Base-by-base conservation (phyloP, 2,329 filamentous ascomycete species). In the Akanthomyces uredinophilus region DNA sequence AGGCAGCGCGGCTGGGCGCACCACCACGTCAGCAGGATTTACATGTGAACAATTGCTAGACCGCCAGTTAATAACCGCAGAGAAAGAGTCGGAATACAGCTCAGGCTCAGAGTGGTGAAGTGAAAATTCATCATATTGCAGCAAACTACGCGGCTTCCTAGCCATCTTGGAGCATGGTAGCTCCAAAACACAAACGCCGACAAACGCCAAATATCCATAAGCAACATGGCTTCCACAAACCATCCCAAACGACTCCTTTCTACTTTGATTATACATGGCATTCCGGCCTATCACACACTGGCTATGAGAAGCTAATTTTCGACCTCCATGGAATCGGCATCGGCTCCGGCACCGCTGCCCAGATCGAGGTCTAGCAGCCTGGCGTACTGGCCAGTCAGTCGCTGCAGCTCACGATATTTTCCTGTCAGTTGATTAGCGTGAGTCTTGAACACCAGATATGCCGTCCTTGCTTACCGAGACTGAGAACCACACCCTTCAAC, bases 301-400 rank as follows among this genome's bases (percentile, higher is more conserved):
- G 29, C 39, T 22, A 18, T n/a, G 39, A 39, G 43, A 2, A 41
- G 16, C 52, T 66, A 75, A 27, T 70, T 56, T 65, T 78, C 76
- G 41, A 77, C 70, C 29, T 78, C 77, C 77, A 79, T 79, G 8
- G 74, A 72, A 60, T 77, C 78, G 20, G 75, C 77, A 18, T 79
- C 78, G 13, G 22, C 39, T 14, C 73, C 69, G 13, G 76, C 73
- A 18, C 79, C 77, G 22, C 79, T 78, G 51, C 81, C 79, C 6
- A 79, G 67, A 7, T 79, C 81, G 43, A 91, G 78, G 61, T 89
- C 90, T 24, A 96, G 79, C n/a, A 92, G 79, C 65, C 91, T 87
- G 14, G 94, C 94, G 73, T 98, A 98, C 65, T 96, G 94, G 29
- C 97, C 91, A n/a, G 92, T 96, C 47, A 97, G 84, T 29, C 95